phyloP scores from a whole-genome alignment of 805 yeast species.

The Ogataea sp. region DNA sequence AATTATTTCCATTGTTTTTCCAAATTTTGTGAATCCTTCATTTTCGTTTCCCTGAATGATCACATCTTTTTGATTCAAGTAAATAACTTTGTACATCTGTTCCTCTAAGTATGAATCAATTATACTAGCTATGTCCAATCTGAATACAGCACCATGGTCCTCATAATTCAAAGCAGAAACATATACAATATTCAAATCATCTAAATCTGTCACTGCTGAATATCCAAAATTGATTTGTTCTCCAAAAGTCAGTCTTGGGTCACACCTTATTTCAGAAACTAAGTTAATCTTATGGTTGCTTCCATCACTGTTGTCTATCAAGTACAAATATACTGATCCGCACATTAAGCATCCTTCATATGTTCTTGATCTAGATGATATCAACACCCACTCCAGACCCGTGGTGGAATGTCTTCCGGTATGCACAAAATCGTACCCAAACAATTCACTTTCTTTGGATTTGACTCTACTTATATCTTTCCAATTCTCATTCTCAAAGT shows the following conservation, averaged over 20 bases:
- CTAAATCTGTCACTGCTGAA: not conserved
- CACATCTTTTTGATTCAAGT: not conserved
- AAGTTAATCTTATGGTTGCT: not conserved
- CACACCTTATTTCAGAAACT: not conserved
- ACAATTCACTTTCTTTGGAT: slow-evolving; percentile 18
- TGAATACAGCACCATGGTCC: slow-evolving; percentile 42
- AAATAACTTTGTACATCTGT: not conserved
- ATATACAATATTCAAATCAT: not conserved
- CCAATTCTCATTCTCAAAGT: not conserved
- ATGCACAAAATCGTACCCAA: slow-evolving; percentile 19
- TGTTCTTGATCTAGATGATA: slow-evolving; percentile 21
- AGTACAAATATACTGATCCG: slow-evolving; percentile 32
- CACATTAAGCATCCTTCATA: slow-evolving; percentile 22
- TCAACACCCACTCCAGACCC: slow-evolving; percentile 21
- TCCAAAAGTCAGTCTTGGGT: not conserved
- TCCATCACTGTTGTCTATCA: not conserved
- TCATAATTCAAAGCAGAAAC: slow-evolving; percentile 3
- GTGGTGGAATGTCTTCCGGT: slow-evolving; percentile 10
- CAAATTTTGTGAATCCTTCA: slow-evolving; percentile 36
- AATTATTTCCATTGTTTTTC: slow-evolving; percentile 26
- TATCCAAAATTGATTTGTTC: not conserved
- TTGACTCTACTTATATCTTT: slow-evolving; percentile 3
- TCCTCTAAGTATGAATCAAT: slow-evolving; percentile 1
- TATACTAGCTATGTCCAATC: slow-evolving; percentile 17
- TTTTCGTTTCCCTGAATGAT: slow-evolving; percentile 17